Evolutionary conservation across 495 filamentous ascomycete species (phyloP).

Genomic region (Neurospora intermedia): DNA sequence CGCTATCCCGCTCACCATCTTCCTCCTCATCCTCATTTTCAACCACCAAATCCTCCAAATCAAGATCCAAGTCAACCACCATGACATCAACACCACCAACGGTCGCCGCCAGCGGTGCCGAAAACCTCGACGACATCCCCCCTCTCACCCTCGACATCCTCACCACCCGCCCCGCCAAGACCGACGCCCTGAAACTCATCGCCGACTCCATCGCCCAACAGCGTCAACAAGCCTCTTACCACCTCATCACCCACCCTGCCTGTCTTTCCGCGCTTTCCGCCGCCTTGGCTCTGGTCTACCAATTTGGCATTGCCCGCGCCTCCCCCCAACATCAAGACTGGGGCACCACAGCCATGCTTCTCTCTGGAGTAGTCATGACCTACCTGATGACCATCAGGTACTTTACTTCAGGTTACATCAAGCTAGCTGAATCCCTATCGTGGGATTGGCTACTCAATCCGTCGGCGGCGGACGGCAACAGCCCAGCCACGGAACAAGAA

Average conservation of each 20-base stretch:
- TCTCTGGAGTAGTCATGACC: conserved; percentile 25
- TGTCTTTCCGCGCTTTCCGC: conserved; percentile 20
- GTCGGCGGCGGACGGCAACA: background rate
- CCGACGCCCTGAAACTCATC: conserved; percentile 31
- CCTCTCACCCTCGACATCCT: conserved; percentile 29
- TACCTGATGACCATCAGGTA: conserved; percentile 34
- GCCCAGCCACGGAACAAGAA: conserved; percentile 8
- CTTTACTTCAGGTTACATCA: conserved; percentile 29
- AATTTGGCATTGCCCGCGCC: conserved; percentile 18
- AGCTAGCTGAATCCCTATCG: conserved; percentile 25
- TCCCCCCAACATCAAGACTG: conserved; percentile 16
- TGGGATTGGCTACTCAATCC: conserved; percentile 27
- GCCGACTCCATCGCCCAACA: conserved; percentile 39
- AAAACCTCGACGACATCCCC: conserved; percentile 26
- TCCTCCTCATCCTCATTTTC: background rate
- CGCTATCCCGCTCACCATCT: background rate
- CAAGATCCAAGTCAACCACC: background rate
- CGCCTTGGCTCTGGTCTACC: conserved; percentile 22
- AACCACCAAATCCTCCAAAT: background rate
- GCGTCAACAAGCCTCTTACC: conserved; percentile 28
- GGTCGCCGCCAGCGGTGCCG: conserved; percentile 4
- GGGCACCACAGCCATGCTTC: conserved; percentile 24
- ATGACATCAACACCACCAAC: background rate
- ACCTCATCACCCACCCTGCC: conserved; percentile 31
- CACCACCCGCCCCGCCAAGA: conserved; percentile 24